Conservation (phyloP, 345 rosid genomes). For the Salix arbutifolia region DNA sequence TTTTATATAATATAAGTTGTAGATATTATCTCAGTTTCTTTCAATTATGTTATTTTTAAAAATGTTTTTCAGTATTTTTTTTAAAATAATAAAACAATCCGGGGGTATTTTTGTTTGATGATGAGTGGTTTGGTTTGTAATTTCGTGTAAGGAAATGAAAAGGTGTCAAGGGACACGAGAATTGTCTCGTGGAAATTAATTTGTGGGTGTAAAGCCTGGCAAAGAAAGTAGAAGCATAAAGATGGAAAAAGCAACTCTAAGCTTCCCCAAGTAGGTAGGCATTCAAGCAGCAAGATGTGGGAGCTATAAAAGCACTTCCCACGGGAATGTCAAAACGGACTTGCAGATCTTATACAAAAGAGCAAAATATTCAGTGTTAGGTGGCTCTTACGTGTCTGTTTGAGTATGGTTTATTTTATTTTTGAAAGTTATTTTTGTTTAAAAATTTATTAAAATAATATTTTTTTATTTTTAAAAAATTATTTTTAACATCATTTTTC, state of each 20-base stretch:
- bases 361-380: neutral
- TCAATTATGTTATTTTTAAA: no score
- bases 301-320: neutral
- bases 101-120: neutral
- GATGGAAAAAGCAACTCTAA: neutral
- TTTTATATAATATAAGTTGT: fast-evolving
- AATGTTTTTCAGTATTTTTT: no score
- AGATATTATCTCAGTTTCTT: no score
- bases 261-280: neutral
- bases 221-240: neutral
- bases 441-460: no score
- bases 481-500: no score
- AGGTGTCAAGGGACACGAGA: neutral
- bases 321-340: neutral
- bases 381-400: neutral
- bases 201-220: neutral
- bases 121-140: neutral
- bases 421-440: no score
- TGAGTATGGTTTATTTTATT: no score
- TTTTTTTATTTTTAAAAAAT: no score
- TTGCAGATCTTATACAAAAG: neutral
- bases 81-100: no score
- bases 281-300: neutral
- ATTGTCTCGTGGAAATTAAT: neutral
- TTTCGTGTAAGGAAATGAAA: neutral